phyloP scores from a whole-genome alignment of 2,329 filamentous ascomycete genomes.

The Paraphaeosphaeria minitans region DNA sequence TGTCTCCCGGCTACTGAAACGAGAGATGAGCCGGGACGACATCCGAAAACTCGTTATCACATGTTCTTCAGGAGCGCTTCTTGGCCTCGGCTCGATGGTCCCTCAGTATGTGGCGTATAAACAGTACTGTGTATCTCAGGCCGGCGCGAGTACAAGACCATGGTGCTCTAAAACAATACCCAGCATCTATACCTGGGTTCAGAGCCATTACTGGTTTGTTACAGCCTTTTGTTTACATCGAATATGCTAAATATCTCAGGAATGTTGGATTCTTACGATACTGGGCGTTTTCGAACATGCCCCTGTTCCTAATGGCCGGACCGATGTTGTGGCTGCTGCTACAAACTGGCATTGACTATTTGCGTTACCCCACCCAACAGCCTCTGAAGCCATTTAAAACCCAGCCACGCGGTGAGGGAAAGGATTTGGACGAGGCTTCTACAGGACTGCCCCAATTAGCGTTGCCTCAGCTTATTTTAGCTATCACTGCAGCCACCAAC shows the following conservation, averaged over 20 bases:
- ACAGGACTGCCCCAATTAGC: slow-evolving; percentile 59
- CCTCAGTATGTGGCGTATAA: slow-evolving; percentile 79
- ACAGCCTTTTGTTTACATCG: not conserved
- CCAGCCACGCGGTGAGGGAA: slow-evolving; percentile 19
- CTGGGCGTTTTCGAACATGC: slow-evolving; percentile 85
- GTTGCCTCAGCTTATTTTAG: slow-evolving; percentile 73
- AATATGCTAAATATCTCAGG: slow-evolving; percentile 58
- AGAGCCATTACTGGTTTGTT: slow-evolving; percentile 84
- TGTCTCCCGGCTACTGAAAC: slow-evolving; percentile 47
- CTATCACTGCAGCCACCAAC: slow-evolving; percentile 71
- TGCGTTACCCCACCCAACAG: slow-evolving; percentile 53
- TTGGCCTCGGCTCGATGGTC: slow-evolving; percentile 69
- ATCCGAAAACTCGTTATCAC: slow-evolving; percentile 63
- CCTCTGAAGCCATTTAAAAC: slow-evolving; percentile 26
- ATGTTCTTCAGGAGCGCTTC: slow-evolving; percentile 68
- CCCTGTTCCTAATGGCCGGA: slow-evolving; percentile 81
- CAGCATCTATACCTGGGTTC: slow-evolving; percentile 91
- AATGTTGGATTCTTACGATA: slow-evolving; percentile 86
- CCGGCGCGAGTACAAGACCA: slow-evolving; percentile 49
- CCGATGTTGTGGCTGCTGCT: slow-evolving; percentile 75
- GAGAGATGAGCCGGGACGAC: slow-evolving; percentile 43
- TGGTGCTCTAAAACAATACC: slow-evolving; percentile 80
- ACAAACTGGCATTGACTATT: slow-evolving; percentile 55
- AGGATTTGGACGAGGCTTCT: slow-evolving; percentile 14
- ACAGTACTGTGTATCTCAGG: slow-evolving; percentile 58